Evolutionary conservation across 148 eudicot species (phyloP).

Genomic region (Camellia granthamiana): DNA sequence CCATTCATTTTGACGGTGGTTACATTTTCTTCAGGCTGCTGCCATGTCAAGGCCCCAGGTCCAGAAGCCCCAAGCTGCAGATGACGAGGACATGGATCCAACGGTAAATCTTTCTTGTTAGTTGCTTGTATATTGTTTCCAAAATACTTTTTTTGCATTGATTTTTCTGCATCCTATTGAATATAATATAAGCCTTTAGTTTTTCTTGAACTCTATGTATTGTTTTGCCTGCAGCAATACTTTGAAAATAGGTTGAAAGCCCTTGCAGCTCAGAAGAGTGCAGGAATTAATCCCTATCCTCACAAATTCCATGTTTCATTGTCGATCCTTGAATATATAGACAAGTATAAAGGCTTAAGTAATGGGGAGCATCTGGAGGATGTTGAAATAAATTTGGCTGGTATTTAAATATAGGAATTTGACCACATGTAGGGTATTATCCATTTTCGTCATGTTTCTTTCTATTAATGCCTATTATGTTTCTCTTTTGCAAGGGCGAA

Average conservation of each 20-base stretch:
- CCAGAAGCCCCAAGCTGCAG: constrained; percentile 58
- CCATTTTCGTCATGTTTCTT: background rate
- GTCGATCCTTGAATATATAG: constrained; percentile 53
- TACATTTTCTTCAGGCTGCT: constrained; percentile 38
- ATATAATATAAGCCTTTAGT: background rate
- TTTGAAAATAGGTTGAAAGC: constrained; percentile 72
- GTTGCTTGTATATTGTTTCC: background rate
- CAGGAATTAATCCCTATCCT: constrained; percentile 79
- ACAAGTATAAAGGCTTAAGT: constrained; percentile 53
- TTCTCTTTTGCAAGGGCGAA: constrained; percentile 51
- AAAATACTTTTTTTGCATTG: background rate
- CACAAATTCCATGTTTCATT: constrained; percentile 67
- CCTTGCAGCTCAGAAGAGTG: constrained; percentile 66
- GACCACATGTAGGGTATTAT: background rate
- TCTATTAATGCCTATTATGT: background rate
- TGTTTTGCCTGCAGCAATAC: constrained; percentile 64
- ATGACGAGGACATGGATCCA: constrained; percentile 93
- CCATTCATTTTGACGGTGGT: background rate
- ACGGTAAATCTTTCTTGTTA: constrained; percentile 46
- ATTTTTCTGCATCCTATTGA: background rate
- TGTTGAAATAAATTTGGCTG: constrained; percentile 68
- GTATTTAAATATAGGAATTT: constrained; percentile 28
- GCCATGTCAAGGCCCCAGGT: constrained; percentile 38
- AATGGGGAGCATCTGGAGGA: constrained; percentile 70
- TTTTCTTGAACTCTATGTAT: constrained; percentile 9